Conservation (phyloP, 306 rosid genomes). For the Acmispon strigosus region DNA sequence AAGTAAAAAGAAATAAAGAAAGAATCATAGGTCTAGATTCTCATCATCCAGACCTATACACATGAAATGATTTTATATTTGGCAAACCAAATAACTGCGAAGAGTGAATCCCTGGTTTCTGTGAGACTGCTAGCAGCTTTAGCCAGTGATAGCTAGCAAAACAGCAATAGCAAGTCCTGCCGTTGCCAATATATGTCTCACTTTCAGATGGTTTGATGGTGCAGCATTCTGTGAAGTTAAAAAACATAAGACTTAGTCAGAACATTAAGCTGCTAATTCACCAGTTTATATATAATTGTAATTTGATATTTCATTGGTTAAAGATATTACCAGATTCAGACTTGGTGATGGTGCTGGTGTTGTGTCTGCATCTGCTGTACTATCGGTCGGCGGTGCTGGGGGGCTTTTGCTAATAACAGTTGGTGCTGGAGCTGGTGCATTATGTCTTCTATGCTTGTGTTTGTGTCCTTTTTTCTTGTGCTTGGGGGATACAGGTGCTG, state of each 20-base stretch:
- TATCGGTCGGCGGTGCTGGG: conserved; percentile 77
- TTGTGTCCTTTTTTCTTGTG: conserved; percentile 56
- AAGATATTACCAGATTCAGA: conserved; percentile 55
- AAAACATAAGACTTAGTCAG: conserved; percentile 1
- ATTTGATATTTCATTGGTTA: background rate
- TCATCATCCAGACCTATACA: conserved; percentile 33
- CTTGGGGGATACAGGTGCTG: conserved; percentile 44
- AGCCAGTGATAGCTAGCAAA: conserved; percentile 45
- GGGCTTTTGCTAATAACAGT: conserved; percentile 51
- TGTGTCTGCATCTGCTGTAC: conserved; percentile 43
- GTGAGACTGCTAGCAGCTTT: conserved; percentile 30
- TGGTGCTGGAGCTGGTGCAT: conserved; percentile 74
- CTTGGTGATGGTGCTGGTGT: conserved; percentile 90
- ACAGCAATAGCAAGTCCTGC: conserved; percentile 43
- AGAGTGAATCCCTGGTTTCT: conserved; percentile 25
- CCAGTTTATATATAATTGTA: background rate
- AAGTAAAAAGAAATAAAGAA: background rate
- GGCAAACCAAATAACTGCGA: conserved; percentile 18
- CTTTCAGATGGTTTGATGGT: conserved; percentile 34
- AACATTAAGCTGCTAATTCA: background rate
- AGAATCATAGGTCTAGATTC: background rate
- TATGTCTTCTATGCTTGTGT: conserved; percentile 56
- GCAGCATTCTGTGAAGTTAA: conserved; percentile 54
- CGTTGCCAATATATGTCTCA: conserved; percentile 39
- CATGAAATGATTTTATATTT: conserved; percentile 19